Base-by-base conservation (phyloP, 371 early-diverging fungal genomes). In the Mucor plumbeus region DNA sequence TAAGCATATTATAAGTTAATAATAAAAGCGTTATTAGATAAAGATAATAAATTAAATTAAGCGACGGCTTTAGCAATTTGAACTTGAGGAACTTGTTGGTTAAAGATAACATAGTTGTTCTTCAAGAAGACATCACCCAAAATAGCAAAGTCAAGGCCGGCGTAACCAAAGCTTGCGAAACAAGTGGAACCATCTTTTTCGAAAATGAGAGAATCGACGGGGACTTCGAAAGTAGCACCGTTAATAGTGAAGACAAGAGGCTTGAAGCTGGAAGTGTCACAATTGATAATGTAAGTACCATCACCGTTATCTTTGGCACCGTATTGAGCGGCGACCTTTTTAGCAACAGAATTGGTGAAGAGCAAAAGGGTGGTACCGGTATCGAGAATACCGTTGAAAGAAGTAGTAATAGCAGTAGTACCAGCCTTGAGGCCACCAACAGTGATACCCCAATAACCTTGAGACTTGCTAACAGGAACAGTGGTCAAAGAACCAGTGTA, bases 301-400 rank as follows among this genome's bases (percentile, higher is more conserved):
- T 75, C 75, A 39, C 69, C 66, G n/a, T 72, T 72, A 59, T 69
- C 72, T 0, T 15, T 57, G 38, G 75, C 75, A 50, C 63, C 66
- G 15, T 71, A 69, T 31, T 64, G 58, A 1, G 47, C 50, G 44
- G 75, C 75, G 26, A 75, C 59, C 13, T 59, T 62, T 21, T 43
- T 58, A 14, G 84, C 85, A 9, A 82, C 68, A 17, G 69, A 55
- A 7, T 76, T 71, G 40, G 82, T 78, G 48, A 87, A 78, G 31
- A 89, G 73, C 68, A 89, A 75, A 31, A 89, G 73, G 7, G 87
- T 88, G 47, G 89, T 88, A 39, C 89, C 88, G 2, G 90, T 89
- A 61, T 89, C 90, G 40, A 89, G 61, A 62, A 88, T 87, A 19
- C 80, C 87, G 4, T 39, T 31, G 61, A 69, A 72, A 35, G 69